Evolutionary conservation across 2,329 filamentous ascomycete species (phyloP), one percentile per base, ranked within the genome.

Genomic region (Beauveria australis): DNA sequence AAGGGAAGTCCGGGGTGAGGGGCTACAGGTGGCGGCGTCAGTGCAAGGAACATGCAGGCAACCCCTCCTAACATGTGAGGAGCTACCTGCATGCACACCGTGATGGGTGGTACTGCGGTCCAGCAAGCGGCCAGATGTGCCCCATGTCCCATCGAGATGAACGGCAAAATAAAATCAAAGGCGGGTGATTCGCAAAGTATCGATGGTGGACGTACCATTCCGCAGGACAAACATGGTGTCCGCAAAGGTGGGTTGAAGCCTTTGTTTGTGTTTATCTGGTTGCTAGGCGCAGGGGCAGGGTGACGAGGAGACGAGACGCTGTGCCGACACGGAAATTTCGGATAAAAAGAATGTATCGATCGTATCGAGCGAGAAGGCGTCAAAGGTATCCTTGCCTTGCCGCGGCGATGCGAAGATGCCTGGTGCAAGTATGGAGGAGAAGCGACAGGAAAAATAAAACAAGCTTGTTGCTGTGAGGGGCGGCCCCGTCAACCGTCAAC

Each of bases 191-290:
- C 46, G 22, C 33, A 44, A 12, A 14, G 3, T 19, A 46, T 24
- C n/a, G 16, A 40, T 37, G 5, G 22, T 33, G 53, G 46, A 72
- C 72, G 66, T 67, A 74, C 72, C 72, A 67, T 74, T 74, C 64
- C 72, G 69, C 61, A 74, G 69, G 67, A 74, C 72, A 64, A 74
- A 74, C 72, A 74, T 74, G 64, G 62, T 73, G 69, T 65, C 59
- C 53, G 56, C 53, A 53, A 33, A 59, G 59, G 59, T 58, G 62
- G 47, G 53, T 24, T 59, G 48, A 57, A 62, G 58, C 44, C 30
- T 41, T 60, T 48, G 24, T 52, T 53, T 49, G 52, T 54, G 14
- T 60, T 46, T 52, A 51, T 51, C 54, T 53, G 30, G 48, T 37
- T 43, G 43, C 41, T 56, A 26, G 26, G 41, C 26, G 53, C 26